These are phyloP conservation scores for Myriosclerotinia duriaeana DNA, from an alignment of 2,329 filamentous ascomycete genomes.

Conservation along the genomic window DNA sequence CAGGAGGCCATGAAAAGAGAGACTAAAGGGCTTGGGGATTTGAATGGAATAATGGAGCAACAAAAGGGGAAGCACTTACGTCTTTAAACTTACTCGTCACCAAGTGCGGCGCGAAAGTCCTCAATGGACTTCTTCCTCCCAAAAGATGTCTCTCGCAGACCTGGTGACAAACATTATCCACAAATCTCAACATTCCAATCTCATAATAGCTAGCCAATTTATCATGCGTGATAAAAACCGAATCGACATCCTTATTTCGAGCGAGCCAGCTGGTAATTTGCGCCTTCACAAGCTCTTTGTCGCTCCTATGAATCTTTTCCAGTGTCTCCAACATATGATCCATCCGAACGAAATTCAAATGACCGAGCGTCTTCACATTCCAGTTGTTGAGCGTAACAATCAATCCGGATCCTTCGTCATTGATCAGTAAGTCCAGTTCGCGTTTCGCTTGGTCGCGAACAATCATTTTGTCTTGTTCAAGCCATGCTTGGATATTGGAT, in stretches of 20 bases:
- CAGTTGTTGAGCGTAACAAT: constrained; percentile 8
- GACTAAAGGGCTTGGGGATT: too few relatives aligned
- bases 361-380: not conserved
- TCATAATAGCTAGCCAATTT: constrained; percentile 28
- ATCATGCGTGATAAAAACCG: constrained; percentile 24
- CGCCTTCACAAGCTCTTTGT: not conserved
- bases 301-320: fast-evolving
- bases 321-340: not conserved
- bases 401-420: constrained; percentile 1
- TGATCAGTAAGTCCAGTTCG: not conserved
- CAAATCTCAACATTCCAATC: constrained; percentile 27
- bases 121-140: constrained; percentile 27
- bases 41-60: too few relatives aligned
- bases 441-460: not conserved
- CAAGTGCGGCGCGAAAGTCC: constrained; percentile 25
- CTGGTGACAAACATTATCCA: constrained; percentile 32
- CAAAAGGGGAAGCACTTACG: not conserved
- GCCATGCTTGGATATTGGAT: not conserved
- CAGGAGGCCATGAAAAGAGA: too few relatives aligned
- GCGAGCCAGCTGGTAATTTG: not conserved
- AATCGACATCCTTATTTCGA: not conserved
- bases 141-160: constrained; percentile 32
- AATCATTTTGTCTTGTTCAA: not conserved
- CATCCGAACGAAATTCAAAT: not conserved
- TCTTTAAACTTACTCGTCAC: constrained; percentile 8